Conservation (phyloP, 805 yeast genomes). For the Cyberlindnera meyerae region DNA sequence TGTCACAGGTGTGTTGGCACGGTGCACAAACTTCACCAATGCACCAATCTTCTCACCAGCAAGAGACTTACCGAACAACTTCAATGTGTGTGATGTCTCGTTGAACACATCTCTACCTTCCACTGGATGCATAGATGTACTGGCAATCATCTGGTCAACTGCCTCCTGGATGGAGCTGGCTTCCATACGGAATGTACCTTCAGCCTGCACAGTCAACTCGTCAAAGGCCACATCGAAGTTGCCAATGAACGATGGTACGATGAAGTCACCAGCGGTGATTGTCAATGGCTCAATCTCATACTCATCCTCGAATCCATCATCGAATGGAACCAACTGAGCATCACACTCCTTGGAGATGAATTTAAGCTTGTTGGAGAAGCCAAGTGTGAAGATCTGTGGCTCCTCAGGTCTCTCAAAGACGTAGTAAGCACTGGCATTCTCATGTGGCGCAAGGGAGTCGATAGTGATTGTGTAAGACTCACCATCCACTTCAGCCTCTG, state of each 20-base stretch:
- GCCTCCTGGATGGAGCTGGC: slow-evolving; percentile 47
- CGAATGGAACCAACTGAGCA: slow-evolving; percentile 61
- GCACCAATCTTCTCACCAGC: slow-evolving; percentile 43
- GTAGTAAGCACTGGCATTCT: slow-evolving; percentile 72
- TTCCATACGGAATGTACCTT: slow-evolving; percentile 63
- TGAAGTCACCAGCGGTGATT: slow-evolving; percentile 75
- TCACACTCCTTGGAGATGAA: slow-evolving; percentile 79
- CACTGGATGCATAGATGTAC: slow-evolving; percentile 63
- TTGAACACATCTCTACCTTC: slow-evolving; percentile 59
- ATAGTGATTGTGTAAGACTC: slow-evolving; percentile 69
- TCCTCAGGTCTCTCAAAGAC: slow-evolving; percentile 61
- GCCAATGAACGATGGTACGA: slow-evolving; percentile 71
- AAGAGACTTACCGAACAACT: slow-evolving; percentile 70
- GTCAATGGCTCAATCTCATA: slow-evolving; percentile 82
- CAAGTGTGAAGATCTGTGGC: slow-evolving; percentile 37
- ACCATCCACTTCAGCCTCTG: slow-evolving; percentile 42
- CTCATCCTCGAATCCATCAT: slow-evolving; percentile 85
- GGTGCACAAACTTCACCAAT: slow-evolving; percentile 37
- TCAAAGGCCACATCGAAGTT: slow-evolving; percentile 72
- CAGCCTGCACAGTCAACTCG: slow-evolving; percentile 56
- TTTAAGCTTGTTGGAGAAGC: slow-evolving; percentile 61
- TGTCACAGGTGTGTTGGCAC: slow-evolving; percentile 40
- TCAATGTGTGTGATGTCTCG: slow-evolving; percentile 58
- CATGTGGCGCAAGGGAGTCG: slow-evolving; percentile 64
- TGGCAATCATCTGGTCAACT: slow-evolving; percentile 46